phyloP scores from a whole-genome alignment of 1,284 basidiomycete genomes.

The Trametes hirsuta region DNA sequence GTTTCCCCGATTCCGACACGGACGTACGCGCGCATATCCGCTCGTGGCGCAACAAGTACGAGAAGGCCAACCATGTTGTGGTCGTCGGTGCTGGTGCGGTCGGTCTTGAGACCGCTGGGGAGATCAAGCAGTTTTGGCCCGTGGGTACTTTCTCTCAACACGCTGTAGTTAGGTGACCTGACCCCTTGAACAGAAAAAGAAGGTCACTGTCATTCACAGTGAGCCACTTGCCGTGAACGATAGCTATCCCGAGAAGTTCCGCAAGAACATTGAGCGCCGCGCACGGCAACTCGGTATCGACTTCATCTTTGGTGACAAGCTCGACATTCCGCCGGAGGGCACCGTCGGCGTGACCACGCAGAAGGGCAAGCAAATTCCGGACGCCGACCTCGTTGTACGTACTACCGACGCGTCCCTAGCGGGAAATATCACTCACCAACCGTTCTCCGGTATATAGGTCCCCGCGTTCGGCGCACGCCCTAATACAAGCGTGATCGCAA shows the following conservation, averaged over 20 bases:
- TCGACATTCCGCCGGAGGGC: constrained; percentile 41
- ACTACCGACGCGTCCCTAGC: neutral
- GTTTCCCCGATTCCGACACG: constrained; percentile 46
- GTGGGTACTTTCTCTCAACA: constrained; percentile 18
- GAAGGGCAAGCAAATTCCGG: constrained; percentile 49
- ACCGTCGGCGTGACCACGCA: constrained; percentile 49
- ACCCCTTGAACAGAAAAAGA: constrained; percentile 46
- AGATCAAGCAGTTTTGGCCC: constrained; percentile 57
- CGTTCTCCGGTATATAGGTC: constrained; percentile 38
- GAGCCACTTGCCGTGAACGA: constrained; percentile 55
- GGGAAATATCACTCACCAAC: neutral
- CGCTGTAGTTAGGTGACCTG: neutral
- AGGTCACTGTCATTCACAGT: constrained; percentile 68
- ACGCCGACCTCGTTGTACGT: constrained; percentile 63
- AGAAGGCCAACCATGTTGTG: constrained; percentile 51
- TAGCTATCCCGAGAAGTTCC: constrained; percentile 58
- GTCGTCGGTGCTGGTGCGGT: constrained; percentile 68
- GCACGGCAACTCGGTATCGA: constrained; percentile 49
- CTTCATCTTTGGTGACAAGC: constrained; percentile 59
- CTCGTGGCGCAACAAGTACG: constrained; percentile 49
- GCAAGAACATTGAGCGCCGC: constrained; percentile 48
- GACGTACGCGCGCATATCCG: constrained; percentile 44
- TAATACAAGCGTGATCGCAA: constrained; percentile 52
- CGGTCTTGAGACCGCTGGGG: constrained; percentile 60
- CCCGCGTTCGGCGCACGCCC: constrained; percentile 51